Evolutionary conservation across 805 yeast genomes (phyloP).

Genomic region (Brettanomyces sp.): DNA sequence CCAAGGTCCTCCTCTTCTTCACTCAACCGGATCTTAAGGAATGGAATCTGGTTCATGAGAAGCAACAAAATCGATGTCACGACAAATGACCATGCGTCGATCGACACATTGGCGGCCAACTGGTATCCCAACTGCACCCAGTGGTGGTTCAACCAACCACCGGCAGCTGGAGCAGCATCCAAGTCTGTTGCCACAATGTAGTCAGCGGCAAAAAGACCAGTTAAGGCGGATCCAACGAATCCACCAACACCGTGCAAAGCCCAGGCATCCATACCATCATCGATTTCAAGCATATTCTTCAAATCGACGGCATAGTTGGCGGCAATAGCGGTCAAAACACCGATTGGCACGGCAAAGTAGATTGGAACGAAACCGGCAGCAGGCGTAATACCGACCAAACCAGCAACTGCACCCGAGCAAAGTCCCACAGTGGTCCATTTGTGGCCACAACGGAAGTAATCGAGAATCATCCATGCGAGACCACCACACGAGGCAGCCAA

Average conservation of each 20-base stretch:
- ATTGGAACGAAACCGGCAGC: constrained; percentile 96
- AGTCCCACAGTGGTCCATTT: constrained; percentile 81
- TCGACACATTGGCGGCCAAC: constrained; percentile 66
- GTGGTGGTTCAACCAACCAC: constrained; percentile 87
- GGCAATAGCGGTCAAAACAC: constrained; percentile 63
- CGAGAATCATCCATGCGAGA: constrained; percentile 88
- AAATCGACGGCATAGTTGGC: constrained; percentile 84
- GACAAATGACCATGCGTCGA: constrained; percentile 65
- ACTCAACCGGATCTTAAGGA: constrained; percentile 69
- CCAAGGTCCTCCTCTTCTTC: constrained; percentile 86
- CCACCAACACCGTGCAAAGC: constrained; percentile 95
- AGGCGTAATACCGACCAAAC: constrained; percentile 92
- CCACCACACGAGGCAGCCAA: constrained; percentile 92
- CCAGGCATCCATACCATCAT: constrained; percentile 93
- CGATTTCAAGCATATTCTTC: constrained; percentile 63
- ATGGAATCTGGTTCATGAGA: constrained; percentile 66
- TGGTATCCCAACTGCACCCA: constrained; percentile 81
- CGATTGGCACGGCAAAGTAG: constrained; percentile 79
- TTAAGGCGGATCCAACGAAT: constrained; percentile 67
- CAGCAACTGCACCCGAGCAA: constrained; percentile 90
- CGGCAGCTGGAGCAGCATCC: constrained; percentile 41
- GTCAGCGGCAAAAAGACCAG: constrained; percentile 90
- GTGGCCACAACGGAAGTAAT: constrained; percentile 75
- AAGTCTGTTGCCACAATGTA: constrained; percentile 83
- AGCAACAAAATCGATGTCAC: constrained; percentile 63